Evolutionary conservation across 2,329 filamentous ascomycete genomes (phyloP), one percentile per base, ranked within the genome.

Genomic region (Tolypocladium ovalisporum): DNA sequence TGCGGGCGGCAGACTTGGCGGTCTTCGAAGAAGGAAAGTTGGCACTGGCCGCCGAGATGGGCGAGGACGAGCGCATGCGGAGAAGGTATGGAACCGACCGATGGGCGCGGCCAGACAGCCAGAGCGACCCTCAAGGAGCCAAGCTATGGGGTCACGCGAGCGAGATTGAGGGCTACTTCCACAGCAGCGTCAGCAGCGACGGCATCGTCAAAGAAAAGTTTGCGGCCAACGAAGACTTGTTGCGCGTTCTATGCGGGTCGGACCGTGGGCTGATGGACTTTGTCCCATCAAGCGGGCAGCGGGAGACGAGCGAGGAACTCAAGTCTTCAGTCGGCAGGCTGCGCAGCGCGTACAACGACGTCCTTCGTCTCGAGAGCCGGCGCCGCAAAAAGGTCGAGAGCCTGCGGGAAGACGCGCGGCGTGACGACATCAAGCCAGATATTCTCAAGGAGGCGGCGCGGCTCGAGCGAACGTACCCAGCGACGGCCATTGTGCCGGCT

Each of bases 141-240:
- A 91, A 90, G 67, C 78, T 96, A 1, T 93, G 90, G 78, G 79
- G 78, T 2, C 86, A 90, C 57, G 85, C 87, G 4, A 78, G 75
- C 2, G 91, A 96, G 64, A 92, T 97, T 42, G 88, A 91, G 42
- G 88, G 89, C 3, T 97, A 97, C 72, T 87, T 99, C 63, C 85
- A 86, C 13, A 81, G 75, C 56, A 83, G 80, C 59, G 74, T 74
- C 13, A 80, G 76, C 57, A 84, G 80, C 60, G 82, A 85, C 57
- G 73, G 67, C 1, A 68, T 83, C 1, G 89, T 96, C 2, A 84
- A 88, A 60, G 84, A 86, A 4, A 97, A 96, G 70, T 85, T 95
- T 57, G 82, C 80, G 22, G 84, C 86, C 39, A 89, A 88, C 40
- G 88, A 94, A 67, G 81, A 83, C 15, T 80, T 90, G 5, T 82